These are phyloP conservation scores for Chimonanthus salicifolius DNA, from an alignment of 164 flowering plant species.

Conservation along the genomic window DNA sequence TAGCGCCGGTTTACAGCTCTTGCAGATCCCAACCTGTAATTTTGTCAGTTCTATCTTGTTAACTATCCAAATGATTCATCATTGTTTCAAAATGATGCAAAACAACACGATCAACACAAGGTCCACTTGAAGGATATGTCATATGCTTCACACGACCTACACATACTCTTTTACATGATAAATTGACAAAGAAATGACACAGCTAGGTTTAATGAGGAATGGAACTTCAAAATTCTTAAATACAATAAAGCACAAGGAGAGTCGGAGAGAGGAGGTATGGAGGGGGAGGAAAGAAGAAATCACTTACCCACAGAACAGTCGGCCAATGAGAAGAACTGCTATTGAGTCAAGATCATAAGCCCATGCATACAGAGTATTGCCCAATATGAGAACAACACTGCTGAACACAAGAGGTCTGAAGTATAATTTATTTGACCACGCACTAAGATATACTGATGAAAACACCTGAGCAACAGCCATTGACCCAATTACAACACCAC, in stretches of 20 bases:
- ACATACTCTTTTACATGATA: not conserved
- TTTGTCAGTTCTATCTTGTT: not conserved
- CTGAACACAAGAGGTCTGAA: slow-evolving; percentile 55
- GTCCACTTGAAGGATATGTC: not conserved
- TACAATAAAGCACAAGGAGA: not conserved
- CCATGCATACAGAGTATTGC: slow-evolving; percentile 48
- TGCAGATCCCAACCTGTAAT: slow-evolving; percentile 52
- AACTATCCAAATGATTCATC: not conserved
- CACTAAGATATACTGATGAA: slow-evolving; percentile 63
- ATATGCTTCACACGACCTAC: not conserved
- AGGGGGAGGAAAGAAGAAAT: not conserved
- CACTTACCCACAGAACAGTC: slow-evolving; percentile 52
- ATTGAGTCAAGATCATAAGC: slow-evolving; percentile 56
- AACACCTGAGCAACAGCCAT: slow-evolving; percentile 65
- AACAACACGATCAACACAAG: not conserved
- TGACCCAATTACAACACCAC: slow-evolving; percentile 57
- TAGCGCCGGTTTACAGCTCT: slow-evolving; percentile 60
- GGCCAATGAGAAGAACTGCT: slow-evolving; percentile 45
- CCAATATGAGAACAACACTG: slow-evolving; percentile 49
- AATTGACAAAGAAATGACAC: not conserved
- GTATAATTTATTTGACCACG: slow-evolving; percentile 65
- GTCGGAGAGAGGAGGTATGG: too few relatives aligned
- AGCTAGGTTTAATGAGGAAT: not conserved
- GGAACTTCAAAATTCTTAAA: not conserved
- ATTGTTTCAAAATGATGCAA: not conserved